These are phyloP conservation scores for Mycena pura DNA, from an alignment of 768 basidiomycete species.

Conservation along the genomic window DNA sequence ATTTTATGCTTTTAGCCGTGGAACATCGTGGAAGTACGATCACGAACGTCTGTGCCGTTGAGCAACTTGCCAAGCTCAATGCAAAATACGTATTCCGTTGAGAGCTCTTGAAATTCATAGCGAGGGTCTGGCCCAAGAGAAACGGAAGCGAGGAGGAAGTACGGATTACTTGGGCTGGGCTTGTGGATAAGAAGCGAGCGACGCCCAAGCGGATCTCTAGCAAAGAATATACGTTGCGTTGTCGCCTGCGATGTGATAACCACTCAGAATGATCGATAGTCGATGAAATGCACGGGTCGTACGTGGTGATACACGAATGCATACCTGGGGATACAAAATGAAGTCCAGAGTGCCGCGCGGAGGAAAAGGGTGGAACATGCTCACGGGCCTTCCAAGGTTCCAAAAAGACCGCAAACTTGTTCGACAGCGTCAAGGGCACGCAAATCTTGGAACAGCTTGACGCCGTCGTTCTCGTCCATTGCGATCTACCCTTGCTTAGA, in stretches of 20 bases:
- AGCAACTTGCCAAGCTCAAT: slow-evolving; percentile 50
- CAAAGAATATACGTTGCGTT: slow-evolving; percentile 66
- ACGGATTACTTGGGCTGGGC: slow-evolving; percentile 55
- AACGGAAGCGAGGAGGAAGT: slow-evolving; percentile 70
- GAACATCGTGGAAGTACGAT: background rate
- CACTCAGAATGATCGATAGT: slow-evolving; percentile 7
- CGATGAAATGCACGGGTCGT: slow-evolving; percentile 27
- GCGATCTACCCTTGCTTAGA: slow-evolving; percentile 49
- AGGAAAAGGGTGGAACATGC: slow-evolving; percentile 32
- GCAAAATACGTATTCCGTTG: slow-evolving; percentile 62
- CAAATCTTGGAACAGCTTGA: slow-evolving; percentile 51
- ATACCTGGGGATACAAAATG: slow-evolving; percentile 53
- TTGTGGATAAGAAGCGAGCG: slow-evolving; percentile 81
- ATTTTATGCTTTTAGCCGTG: background rate
- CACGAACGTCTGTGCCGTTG: slow-evolving; percentile 22
- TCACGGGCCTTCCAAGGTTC: slow-evolving; percentile 82
- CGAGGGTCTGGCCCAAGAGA: slow-evolving; percentile 54
- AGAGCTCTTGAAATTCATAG: slow-evolving; percentile 67
- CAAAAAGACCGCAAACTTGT: slow-evolving; percentile 59
- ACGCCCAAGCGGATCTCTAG: slow-evolving; percentile 84
- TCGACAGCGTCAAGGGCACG: slow-evolving; percentile 38
- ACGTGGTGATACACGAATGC: slow-evolving; percentile 85
- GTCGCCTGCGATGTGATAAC: slow-evolving; percentile 39
- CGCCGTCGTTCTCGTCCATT: slow-evolving; percentile 75
- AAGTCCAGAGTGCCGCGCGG: background rate